Evolutionary conservation across 177 flowering plant species (phyloP), one percentile per base, ranked within the genome.

Genomic region (Telopea speciosissima): DNA sequence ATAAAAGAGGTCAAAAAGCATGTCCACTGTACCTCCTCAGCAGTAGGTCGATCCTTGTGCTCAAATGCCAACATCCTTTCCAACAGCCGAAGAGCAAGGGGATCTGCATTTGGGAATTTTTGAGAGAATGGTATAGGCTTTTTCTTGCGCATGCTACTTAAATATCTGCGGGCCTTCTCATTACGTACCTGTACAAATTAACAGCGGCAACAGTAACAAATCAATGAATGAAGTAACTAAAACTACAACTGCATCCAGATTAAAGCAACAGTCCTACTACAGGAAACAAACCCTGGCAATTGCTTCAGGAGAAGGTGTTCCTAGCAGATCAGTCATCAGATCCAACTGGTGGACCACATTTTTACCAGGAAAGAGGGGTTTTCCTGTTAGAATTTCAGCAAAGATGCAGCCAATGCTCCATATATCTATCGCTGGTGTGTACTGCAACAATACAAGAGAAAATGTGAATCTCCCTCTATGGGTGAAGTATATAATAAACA

Each of bases 351-450:
- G 98, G 71, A 94, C 98, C 36, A 92, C 98, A 83, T 92, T 94
- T 72, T 94, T 94, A 31, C 98, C 98, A 72, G 97, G 98, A 76
- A 94, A 94, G 63, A 94, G 89, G 69, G 98, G 97, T 75, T 94
- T 94, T 56, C 98, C 98, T 8, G 97, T 94, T 61, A 94, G 82
- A 77, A 94, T 88, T 74, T 92, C 97, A 17, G 97, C 85, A 81
- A 90, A 89, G 70, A 92, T 94, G 85, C 97, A 94, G 10, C 97
- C 97, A 73, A 94, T 92, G 83, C 98, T 90, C 97, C 98, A 90
- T 62, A 88, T 89, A 79, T 94, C 98, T 74, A 94, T 92, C 66
- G 98, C 97, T 54, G 98, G 97, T 16, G 98, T 94, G 77, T 94
- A 94, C 97, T 94, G 92, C 63, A 78, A 79, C 10, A 58, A n/a